A percentile compares a stretch with the other conserved stretches of the same genome.
phyloP scores from a whole-genome alignment of 1,284 basidiomycete species.

The Phylloboletellus chloephorus region DNA sequence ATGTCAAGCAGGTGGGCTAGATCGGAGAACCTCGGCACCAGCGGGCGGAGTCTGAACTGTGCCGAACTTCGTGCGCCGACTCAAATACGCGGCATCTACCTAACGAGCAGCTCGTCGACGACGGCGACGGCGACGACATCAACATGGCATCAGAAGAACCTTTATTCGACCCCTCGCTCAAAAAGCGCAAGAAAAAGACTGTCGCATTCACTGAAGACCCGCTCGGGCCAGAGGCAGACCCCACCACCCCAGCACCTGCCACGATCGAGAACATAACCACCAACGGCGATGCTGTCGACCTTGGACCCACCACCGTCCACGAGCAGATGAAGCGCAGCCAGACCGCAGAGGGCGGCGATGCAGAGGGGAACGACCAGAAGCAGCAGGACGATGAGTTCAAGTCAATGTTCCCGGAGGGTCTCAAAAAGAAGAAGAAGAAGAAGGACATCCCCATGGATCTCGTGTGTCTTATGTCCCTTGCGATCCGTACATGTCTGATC shows the following conservation, averaged over 20 bases:
- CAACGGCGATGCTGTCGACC: slow-evolving; percentile 64
- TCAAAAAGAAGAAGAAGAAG: slow-evolving; percentile 93
- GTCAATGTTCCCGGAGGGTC: slow-evolving; percentile 74
- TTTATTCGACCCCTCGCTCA: slow-evolving; percentile 76
- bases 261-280: slow-evolving; percentile 62
- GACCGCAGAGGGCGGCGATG: slow-evolving; percentile 36
- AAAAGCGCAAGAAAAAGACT: slow-evolving; percentile 82
- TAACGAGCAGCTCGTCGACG: slow-evolving; percentile 19
- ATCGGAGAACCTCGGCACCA: slow-evolving; percentile 39
- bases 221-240: slow-evolving; percentile 76
- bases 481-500: slow-evolving; percentile 5
- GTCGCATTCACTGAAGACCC: slow-evolving; percentile 81
- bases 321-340: slow-evolving; percentile 59
- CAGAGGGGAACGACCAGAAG: slow-evolving; percentile 39
- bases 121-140: slow-evolving; percentile 17
- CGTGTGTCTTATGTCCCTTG: slow-evolving; percentile 39
- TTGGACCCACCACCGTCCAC: slow-evolving; percentile 68
- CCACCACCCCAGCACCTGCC: slow-evolving; percentile 67
- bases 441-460: slow-evolving; percentile 83
- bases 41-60: slow-evolving; percentile 20
- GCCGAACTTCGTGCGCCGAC: slow-evolving; percentile 25
- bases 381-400: slow-evolving; percentile 71
- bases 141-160: slow-evolving; percentile 64
- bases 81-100: slow-evolving; percentile 24
- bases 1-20: slow-evolving; percentile 17